These are phyloP conservation scores for Candida gorgasii DNA, from an alignment of 805 yeast species.

Conservation along the genomic window DNA sequence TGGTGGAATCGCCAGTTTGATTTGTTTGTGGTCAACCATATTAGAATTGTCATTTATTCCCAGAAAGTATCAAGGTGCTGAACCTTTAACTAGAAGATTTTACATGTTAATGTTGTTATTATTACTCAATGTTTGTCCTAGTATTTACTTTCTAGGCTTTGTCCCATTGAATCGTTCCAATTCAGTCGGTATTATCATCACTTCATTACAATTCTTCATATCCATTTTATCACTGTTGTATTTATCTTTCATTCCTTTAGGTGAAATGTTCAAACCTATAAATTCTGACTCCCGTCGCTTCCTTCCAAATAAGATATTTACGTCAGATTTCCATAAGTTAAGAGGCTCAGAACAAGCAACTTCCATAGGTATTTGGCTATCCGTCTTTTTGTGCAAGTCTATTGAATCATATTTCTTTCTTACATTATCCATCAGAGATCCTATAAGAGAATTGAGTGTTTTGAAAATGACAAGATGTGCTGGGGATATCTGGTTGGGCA, in stretches of 20 bases:
- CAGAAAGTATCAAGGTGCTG: slow-evolving; percentile 71
- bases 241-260: slow-evolving; percentile 63
- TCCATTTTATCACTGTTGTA: slow-evolving; percentile 56
- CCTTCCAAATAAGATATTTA: slow-evolving; percentile 57
- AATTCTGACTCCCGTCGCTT: slow-evolving; percentile 39
- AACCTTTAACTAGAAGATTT: slow-evolving; percentile 53
- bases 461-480: slow-evolving; percentile 57
- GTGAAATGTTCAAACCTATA: slow-evolving; percentile 42
- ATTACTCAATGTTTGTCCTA: slow-evolving; percentile 49
- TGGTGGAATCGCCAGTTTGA: slow-evolving; percentile 60
- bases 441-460: slow-evolving; percentile 64
- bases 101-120: slow-evolving; percentile 43
- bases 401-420: slow-evolving; percentile 78
- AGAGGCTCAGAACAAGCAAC: slow-evolving; percentile 56
- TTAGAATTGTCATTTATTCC: slow-evolving; percentile 69
- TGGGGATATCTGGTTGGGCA: slow-evolving; percentile 61
- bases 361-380: slow-evolving; percentile 69
- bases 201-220: slow-evolving; percentile 57
- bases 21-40: slow-evolving; percentile 56
- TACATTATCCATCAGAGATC: slow-evolving; percentile 70
- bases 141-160: slow-evolving; percentile 48
- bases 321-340: slow-evolving; percentile 57
- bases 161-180: slow-evolving; percentile 34
- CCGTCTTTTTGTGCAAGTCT: slow-evolving; percentile 67
- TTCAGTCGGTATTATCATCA: slow-evolving; percentile 40